Conservation (phyloP, 1,139 yeast species). For the Wickerhamomyces sp. region DNA sequence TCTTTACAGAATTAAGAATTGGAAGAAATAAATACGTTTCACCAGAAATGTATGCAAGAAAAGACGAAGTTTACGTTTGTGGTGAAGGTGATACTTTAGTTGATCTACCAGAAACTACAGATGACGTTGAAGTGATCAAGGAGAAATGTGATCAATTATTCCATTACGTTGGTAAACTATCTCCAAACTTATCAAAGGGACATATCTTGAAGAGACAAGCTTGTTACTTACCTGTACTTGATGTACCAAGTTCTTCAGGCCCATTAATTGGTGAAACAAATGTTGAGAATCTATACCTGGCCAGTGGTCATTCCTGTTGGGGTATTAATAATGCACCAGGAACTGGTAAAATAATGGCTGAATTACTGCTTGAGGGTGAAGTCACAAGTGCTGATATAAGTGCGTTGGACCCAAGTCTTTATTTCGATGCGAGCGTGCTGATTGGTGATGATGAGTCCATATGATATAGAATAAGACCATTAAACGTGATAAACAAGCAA, state of each 20-base stretch:
- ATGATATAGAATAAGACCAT: neutral
- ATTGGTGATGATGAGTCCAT: constrained; percentile 11
- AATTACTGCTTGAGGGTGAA: constrained; percentile 80
- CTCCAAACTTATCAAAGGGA: constrained; percentile 70
- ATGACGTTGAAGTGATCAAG: constrained; percentile 84
- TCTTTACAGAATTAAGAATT: constrained; percentile 83
- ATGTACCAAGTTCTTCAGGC: constrained; percentile 87
- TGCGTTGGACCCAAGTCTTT: constrained; percentile 78
- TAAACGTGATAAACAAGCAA: no score
- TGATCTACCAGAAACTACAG: constrained; percentile 90
- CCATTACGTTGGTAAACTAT: constrained; percentile 73
- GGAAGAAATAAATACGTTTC: constrained; percentile 64
- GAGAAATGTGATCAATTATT: constrained; percentile 87
- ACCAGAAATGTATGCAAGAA: constrained; percentile 93
- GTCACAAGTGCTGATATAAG: constrained; percentile 73
- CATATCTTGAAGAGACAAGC: constrained; percentile 84
- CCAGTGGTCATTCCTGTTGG: constrained; percentile 98
- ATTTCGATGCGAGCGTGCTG: constrained; percentile 63
- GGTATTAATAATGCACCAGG: constrained; percentile 98
- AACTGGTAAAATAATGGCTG: constrained; percentile 90
- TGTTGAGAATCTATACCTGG: constrained; percentile 69
- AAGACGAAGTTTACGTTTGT: constrained; percentile 94
- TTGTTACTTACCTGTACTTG: constrained; percentile 90
- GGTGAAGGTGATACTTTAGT: constrained; percentile 95
- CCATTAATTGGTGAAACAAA: constrained; percentile 94